Evolutionary conservation across 2,329 filamentous ascomycete genomes (phyloP).

Genomic region (Celoporthe dispersa): DNA sequence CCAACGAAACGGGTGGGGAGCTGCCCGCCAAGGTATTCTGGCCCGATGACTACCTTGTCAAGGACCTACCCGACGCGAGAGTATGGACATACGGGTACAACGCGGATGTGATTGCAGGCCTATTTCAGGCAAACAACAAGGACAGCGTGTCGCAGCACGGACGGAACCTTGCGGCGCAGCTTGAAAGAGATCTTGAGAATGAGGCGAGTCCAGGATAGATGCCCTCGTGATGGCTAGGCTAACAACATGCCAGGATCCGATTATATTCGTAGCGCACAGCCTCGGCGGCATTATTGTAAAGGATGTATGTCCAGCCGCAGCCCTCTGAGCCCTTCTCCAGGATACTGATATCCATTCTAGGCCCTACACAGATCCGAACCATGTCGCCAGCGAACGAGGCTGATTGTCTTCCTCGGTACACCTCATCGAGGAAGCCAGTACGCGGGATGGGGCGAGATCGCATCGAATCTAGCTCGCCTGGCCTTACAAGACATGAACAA

Average conservation of each 20-base stretch:
- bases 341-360: background rate
- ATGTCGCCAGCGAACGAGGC: background rate
- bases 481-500: background rate
- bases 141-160: conserved; percentile 45
- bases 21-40: conserved; percentile 37
- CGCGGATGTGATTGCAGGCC: conserved; percentile 41
- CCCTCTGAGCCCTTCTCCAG: background rate
- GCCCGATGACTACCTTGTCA: conserved; percentile 42
- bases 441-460: background rate
- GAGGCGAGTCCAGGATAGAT: conserved; percentile 32
- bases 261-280: conserved; percentile 1
- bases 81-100: conserved; percentile 49
- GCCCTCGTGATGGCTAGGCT: background rate
- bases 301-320: background rate
- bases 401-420: background rate
- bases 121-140: conserved; percentile 43
- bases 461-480: background rate
- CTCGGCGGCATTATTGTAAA: conserved; percentile 1
- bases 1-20: background rate
- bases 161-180: conserved; percentile 35
- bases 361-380: background rate
- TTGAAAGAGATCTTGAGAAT: conserved; percentile 41
- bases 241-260: conserved; percentile 1
- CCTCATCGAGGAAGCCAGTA: background rate
- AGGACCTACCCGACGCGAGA: conserved; percentile 42